phyloP scores from a whole-genome alignment of 805 yeast species.

The Kodamaea kaohsiungensis region DNA sequence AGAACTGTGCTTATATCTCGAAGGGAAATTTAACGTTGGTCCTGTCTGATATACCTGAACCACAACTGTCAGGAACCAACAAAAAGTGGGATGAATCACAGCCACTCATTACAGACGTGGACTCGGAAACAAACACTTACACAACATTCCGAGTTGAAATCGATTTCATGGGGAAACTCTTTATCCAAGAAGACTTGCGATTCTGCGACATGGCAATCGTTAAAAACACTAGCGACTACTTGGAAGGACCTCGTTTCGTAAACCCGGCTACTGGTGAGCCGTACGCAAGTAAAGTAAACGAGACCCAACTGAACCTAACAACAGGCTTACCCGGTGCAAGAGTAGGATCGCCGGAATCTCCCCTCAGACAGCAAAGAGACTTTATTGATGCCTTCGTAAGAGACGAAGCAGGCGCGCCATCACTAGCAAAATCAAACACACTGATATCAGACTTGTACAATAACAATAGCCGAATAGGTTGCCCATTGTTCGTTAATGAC shows the following conservation, averaged over 20 bases:
- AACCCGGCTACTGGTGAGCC: slow-evolving; percentile 8
- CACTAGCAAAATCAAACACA: slow-evolving; percentile 12
- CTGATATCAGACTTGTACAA: slow-evolving; percentile 11
- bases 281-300: background rate
- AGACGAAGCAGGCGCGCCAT: background rate
- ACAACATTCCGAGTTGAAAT: slow-evolving; percentile 50
- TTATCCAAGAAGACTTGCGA: slow-evolving; percentile 40
- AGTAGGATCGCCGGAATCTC: background rate
- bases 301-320: background rate
- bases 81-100: background rate
- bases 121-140: slow-evolving; percentile 44
- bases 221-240: slow-evolving; percentile 31
- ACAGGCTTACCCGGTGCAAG: background rate
- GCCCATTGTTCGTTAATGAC: slow-evolving; percentile 41
- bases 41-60: background rate
- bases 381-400: background rate
- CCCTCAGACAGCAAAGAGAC: background rate
- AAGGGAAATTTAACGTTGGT: background rate
- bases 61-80: background rate
- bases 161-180: slow-evolving; percentile 43
- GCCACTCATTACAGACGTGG: slow-evolving; percentile 42
- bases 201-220: slow-evolving; percentile 45
- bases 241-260: slow-evolving; percentile 28
- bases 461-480: slow-evolving; percentile 11
- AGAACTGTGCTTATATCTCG: background rate